Percentiles rank a stretch among this genome's conserved stretches.
phyloP scores from a whole-genome alignment of 1,284 basidiomycete species.

The Moesziomyces sp. region DNA sequence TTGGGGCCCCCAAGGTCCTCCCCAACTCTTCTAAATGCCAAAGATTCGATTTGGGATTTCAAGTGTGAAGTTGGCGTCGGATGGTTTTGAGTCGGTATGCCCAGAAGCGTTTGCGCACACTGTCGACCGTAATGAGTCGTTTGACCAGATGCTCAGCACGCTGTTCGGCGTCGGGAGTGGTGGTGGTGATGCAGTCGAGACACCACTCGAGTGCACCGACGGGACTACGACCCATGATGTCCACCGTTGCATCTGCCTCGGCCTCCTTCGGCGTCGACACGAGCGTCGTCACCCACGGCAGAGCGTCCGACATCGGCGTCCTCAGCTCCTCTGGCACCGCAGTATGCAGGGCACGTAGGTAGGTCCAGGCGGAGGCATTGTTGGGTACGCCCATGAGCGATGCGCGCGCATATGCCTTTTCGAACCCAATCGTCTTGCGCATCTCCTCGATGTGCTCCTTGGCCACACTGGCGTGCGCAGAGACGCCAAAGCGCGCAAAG shows the following conservation, averaged over 20 bases:
- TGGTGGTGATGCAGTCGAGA: slow-evolving; percentile 34
- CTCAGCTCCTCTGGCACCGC: not conserved
- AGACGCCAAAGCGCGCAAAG: slow-evolving; percentile 70
- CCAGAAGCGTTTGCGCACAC: slow-evolving; percentile 46
- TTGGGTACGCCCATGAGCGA: slow-evolving; percentile 49
- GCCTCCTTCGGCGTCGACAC: slow-evolving; percentile 32
- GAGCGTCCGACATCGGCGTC: not conserved
- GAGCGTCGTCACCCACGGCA: slow-evolving; percentile 23
- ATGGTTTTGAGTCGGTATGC: slow-evolving; percentile 34
- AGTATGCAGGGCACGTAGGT: slow-evolving; percentile 52
- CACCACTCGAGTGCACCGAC: slow-evolving; percentile 61
- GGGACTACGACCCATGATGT: slow-evolving; percentile 26
- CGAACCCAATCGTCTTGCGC: slow-evolving; percentile 10
- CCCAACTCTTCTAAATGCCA: slow-evolving; percentile 14
- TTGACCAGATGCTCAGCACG: slow-evolving; percentile 26
- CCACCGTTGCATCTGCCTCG: slow-evolving; percentile 26
- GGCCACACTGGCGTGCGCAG: not conserved
- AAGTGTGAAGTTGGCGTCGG: not conserved
- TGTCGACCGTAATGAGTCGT: slow-evolving; percentile 45
- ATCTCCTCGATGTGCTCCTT: slow-evolving; percentile 29
- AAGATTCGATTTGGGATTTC: not conserved
- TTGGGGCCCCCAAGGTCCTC: slow-evolving; percentile 28
- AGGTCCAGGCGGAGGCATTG: slow-evolving; percentile 62
- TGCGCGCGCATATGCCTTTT: slow-evolving; percentile 43
- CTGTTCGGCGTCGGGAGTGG: not conserved